Percentiles rank a stretch among this genome's conserved stretches.
phyloP scores from a whole-genome alignment of 805 yeast species.

The Saccharomycopsis fibuligera region DNA sequence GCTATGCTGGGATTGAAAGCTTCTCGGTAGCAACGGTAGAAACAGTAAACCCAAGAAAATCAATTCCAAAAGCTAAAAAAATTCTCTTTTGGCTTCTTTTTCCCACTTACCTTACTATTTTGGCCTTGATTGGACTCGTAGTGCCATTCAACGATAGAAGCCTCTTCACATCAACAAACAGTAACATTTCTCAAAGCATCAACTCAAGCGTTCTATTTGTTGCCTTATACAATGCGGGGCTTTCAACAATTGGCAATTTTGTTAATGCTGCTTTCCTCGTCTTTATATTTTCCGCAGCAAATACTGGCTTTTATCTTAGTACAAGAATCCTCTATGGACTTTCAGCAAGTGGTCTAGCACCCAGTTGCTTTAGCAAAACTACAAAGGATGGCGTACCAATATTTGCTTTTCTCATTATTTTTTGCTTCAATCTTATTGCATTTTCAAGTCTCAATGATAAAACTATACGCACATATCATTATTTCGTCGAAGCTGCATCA shows the following conservation, averaged over 20 bases:
- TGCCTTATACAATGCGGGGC: constrained; percentile 15
- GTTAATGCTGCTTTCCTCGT: constrained; percentile 15
- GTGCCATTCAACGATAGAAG: constrained; percentile 58
- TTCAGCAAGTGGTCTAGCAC: constrained; percentile 40
- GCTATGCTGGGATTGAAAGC: constrained; percentile 63
- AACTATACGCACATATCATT: constrained; percentile 33
- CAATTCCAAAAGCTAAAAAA: constrained; percentile 66
- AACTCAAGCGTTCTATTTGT: constrained; percentile 11
- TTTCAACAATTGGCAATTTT: constrained; percentile 15
- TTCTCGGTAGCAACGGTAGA: constrained; percentile 74
- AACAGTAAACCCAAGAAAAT: constrained; percentile 59
- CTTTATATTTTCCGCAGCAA: constrained; percentile 18
- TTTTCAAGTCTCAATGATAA: constrained; percentile 36
- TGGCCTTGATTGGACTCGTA: constrained; percentile 60
- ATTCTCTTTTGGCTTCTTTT: constrained; percentile 60
- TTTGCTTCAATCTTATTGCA: constrained; percentile 36
- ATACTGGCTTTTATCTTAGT: constrained; percentile 39
- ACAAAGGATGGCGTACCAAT: constrained; percentile 40
- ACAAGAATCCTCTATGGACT: constrained; percentile 41
- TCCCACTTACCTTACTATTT: constrained; percentile 44
- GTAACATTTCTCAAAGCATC: neutral
- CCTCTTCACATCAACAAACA: constrained; percentile 31
- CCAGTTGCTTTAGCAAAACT: constrained; percentile 35
- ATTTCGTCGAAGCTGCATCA: constrained; percentile 37
- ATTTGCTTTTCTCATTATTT: constrained; percentile 35